phyloP scores from a whole-genome alignment of 163 green algal species.

The Volvox carteri region DNA sequence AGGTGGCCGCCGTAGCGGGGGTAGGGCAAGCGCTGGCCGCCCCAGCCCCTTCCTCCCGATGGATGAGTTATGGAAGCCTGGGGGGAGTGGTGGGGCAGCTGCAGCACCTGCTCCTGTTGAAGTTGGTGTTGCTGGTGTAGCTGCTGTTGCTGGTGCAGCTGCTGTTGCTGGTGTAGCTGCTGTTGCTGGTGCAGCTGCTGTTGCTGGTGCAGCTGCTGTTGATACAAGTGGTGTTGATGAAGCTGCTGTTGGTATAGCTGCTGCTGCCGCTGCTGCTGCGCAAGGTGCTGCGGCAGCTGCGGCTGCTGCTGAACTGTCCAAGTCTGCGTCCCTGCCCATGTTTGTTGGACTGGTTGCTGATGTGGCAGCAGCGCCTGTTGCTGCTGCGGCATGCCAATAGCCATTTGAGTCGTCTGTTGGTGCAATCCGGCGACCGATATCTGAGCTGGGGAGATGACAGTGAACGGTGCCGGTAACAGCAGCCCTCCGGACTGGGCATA shows the following conservation, averaged over 20 bases:
- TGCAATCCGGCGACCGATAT: conserved; percentile 3
- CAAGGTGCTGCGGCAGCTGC: background rate
- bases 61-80: background rate
- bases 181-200: conserved; percentile 24
- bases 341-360: conserved; percentile 1
- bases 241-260: background rate
- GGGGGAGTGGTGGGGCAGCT: background rate
- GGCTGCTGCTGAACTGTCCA: conserved; percentile 2
- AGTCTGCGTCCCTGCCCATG: background rate
- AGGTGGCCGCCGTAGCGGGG: background rate
- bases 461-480: conserved; percentile 14
- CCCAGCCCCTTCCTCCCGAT: conserved; percentile 29
- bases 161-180: background rate
- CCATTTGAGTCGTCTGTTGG: background rate
- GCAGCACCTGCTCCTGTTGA: background rate
- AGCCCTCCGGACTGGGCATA: conserved; percentile 12
- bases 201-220: background rate
- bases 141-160: background rate
- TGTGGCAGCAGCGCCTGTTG: conserved; percentile 17
- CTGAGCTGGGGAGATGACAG: background rate
- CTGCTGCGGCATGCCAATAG: conserved; percentile 3
- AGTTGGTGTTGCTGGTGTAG: background rate
- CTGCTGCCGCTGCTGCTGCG: background rate
- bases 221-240: background rate
- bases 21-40: conserved; percentile 43